Evolutionary conservation across 2,329 filamentous ascomycete species (phyloP).

Genomic region (Tolypocladium inflatum): DNA sequence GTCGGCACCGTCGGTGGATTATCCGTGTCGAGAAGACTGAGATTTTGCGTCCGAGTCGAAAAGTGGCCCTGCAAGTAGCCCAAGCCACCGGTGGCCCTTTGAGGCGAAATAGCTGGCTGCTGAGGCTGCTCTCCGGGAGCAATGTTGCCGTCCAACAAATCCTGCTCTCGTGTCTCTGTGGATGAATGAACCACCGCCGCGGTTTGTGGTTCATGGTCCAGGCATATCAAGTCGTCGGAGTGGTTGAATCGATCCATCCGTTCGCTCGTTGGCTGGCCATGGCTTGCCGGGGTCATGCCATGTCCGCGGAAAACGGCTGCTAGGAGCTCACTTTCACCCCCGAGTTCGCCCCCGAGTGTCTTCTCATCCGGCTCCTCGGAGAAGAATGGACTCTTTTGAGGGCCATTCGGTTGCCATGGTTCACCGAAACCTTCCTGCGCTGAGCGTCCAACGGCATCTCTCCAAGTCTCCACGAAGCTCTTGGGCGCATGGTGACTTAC

Average conservation of each 20-base stretch:
- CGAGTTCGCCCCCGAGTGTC: not conserved
- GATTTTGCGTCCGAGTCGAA: not conserved
- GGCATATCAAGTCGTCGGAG: conserved; percentile 3
- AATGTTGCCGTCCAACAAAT: not conserved
- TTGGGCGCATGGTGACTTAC: not conserved
- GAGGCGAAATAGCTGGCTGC: not conserved
- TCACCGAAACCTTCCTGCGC: not conserved
- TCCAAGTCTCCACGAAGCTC: conserved; percentile 1
- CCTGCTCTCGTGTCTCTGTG: not conserved
- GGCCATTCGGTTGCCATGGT: not conserved
- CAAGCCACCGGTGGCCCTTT: not conserved
- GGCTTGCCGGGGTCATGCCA: not conserved
- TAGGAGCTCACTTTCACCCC: not conserved
- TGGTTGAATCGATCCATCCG: not conserved
- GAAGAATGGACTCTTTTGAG: not conserved
- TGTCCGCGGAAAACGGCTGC: not conserved
- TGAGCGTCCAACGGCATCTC: not conserved
- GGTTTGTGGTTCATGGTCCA: not conserved
- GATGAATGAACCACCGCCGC: no score
- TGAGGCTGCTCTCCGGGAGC: not conserved
- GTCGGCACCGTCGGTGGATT: not conserved
- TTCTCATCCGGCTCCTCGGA: not conserved
- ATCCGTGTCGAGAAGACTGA: not conserved
- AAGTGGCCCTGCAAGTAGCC: not conserved
- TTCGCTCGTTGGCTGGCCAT: not conserved